These are phyloP conservation scores for Lasiodiplodia theobromae DNA, from an alignment of 2,329 filamentous ascomycete species.

Conservation along the genomic window DNA sequence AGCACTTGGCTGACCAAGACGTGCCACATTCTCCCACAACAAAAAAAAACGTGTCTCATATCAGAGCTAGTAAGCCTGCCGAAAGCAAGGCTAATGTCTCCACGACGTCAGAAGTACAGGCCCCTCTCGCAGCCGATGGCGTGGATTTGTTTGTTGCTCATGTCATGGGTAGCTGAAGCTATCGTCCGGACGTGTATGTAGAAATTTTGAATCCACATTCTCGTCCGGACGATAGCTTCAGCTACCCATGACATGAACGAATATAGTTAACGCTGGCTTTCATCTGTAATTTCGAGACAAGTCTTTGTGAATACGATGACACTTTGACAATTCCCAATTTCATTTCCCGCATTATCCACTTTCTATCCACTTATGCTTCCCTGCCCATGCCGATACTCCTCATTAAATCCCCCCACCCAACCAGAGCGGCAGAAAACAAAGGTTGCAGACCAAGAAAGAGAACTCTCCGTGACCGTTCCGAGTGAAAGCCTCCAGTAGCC, in stretches of 20 bases:
- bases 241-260: no score
- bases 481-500: neutral
- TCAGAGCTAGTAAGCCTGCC: no score
- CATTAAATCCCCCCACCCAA: neutral
- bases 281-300: neutral
- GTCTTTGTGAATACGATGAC: neutral
- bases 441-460: neutral
- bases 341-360: constrained; percentile 26
- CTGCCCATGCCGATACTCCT: neutral
- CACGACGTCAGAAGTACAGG: no score
- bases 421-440: neutral
- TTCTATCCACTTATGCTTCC: constrained; percentile 12
- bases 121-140: no score
- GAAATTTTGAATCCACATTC: no score
- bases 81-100: no score
- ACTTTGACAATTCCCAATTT: neutral
- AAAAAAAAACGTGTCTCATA: no score
- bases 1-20: neutral
- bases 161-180: no score
- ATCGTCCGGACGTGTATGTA: no score
- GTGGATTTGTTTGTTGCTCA: no score
- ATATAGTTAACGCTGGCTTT: neutral
- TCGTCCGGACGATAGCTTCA: no score
- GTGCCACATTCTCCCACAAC: no score
- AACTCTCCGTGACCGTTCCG: neutral